A percentile compares a stretch with the other conserved stretches of the same genome.
Evolutionary conservation across 768 basidiomycete genomes (phyloP).

Genomic region (Suillus fuscotomentosus): DNA sequence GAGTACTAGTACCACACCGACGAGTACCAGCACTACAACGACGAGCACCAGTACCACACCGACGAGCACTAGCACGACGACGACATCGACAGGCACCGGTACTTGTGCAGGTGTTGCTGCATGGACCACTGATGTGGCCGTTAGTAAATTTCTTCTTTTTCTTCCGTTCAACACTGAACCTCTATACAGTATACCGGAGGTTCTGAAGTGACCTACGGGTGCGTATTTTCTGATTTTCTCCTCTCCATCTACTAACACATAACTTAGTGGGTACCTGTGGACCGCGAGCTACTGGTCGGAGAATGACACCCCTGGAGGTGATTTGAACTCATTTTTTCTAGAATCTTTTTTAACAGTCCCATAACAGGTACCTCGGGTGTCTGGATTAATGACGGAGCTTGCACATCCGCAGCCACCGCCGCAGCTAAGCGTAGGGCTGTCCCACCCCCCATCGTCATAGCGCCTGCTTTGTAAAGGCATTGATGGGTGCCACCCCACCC

Average conservation of each 20-base stretch:
- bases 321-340: background rate
- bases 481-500: background rate
- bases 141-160: constrained; percentile 20
- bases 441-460: constrained; percentile 3
- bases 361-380: constrained; percentile 44
- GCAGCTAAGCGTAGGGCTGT: background rate
- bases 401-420: constrained; percentile 22
- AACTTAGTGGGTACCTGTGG: constrained; percentile 44
- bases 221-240: constrained; percentile 11
- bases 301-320: constrained; percentile 33
- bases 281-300: constrained; percentile 46
- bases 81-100: constrained; percentile 20
- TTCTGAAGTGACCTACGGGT: constrained; percentile 40
- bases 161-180: background rate
- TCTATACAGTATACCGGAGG: constrained; percentile 42
- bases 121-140: constrained; percentile 37
- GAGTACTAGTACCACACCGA: background rate
- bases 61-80: constrained; percentile 2
- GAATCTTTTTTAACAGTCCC: background rate
- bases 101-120: constrained; percentile 40
- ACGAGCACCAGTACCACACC: background rate
- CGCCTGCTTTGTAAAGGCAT: constrained; percentile 4
- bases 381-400: constrained; percentile 60
- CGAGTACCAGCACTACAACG: background rate
- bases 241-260: background rate